Percentiles rank a stretch among this genome's conserved stretches.
Evolutionary conservation across 2,329 filamentous ascomycete species (phyloP).

Genomic region (Sclerotinia minor): DNA sequence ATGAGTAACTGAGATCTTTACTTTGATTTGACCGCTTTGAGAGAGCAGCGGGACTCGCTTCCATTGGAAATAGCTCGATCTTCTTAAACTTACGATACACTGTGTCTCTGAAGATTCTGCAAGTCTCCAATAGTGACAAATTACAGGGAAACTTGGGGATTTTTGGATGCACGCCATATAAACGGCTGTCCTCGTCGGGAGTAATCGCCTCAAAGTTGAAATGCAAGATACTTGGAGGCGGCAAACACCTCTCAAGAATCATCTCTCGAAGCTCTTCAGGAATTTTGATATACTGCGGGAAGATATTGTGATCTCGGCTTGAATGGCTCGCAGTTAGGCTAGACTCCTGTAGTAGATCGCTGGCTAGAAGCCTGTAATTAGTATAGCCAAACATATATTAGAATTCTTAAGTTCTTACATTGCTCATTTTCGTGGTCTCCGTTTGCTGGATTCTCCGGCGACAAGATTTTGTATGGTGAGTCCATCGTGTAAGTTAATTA

Average conservation of each 20-base stretch:
- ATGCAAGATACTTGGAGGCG: neutral
- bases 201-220: neutral
- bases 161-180: neutral
- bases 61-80: neutral
- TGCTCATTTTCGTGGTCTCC: neutral
- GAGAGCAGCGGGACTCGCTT: neutral
- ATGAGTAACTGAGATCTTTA: neutral
- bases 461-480: neutral
- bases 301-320: rapidly evolving
- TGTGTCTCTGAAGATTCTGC: neutral
- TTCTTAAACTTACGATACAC: neutral
- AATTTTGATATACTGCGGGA: neutral
- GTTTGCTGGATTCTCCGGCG: neutral
- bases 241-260: neutral
- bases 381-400: neutral
- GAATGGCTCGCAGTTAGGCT: no score
- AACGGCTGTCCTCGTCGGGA: neutral
- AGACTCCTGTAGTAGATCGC: rapidly evolving
- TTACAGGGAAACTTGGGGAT: neutral
- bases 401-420: neutral
- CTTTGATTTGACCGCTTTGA: neutral
- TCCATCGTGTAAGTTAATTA: neutral
- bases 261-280: neutral
- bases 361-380: neutral
- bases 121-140: neutral